These are phyloP conservation scores for Tylopilus intermedius DNA, from an alignment of 768 basidiomycete genomes.

Conservation along the genomic window DNA sequence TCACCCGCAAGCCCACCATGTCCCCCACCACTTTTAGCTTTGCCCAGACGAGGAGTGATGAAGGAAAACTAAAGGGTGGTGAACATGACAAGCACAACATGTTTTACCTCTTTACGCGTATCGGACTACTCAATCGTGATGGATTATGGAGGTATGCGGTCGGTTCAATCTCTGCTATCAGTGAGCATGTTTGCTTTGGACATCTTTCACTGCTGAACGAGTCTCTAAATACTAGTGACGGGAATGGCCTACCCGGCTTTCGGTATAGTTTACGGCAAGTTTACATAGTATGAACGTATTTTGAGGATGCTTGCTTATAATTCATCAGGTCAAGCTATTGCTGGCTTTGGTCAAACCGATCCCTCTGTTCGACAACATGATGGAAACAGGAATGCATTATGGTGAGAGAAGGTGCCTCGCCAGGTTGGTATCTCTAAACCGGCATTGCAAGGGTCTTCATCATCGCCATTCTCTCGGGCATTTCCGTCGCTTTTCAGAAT, in stretches of 20 bases:
- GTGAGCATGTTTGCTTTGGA: slow-evolving; percentile 18
- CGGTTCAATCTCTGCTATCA: slow-evolving; percentile 51
- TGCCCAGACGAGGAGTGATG: slow-evolving; percentile 44
- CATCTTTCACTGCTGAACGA: not conserved
- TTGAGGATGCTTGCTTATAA: not conserved
- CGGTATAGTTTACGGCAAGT: slow-evolving; percentile 56
- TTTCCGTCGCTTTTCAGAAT: slow-evolving; percentile 63
- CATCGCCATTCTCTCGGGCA: slow-evolving; percentile 65
- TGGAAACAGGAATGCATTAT: slow-evolving; percentile 73
- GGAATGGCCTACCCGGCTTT: slow-evolving; percentile 72
- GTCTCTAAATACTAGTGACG: slow-evolving; percentile 25
- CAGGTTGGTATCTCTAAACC: slow-evolving; percentile 2
- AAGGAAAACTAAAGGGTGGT: slow-evolving; percentile 26
- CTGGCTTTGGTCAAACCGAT: slow-evolving; percentile 48
- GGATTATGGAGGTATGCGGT: slow-evolving; percentile 55
- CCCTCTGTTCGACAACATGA: slow-evolving; percentile 40
- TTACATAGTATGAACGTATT: not conserved
- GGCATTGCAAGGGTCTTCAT: slow-evolving; percentile 59
- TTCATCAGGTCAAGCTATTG: slow-evolving; percentile 48
- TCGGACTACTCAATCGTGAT: slow-evolving; percentile 59
- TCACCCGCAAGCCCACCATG: slow-evolving; percentile 31
- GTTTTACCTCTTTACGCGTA: slow-evolving; percentile 62
- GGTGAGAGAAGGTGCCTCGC: slow-evolving; percentile 30
- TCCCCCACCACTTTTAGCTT: slow-evolving; percentile 39
- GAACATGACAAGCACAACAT: slow-evolving; percentile 41